A percentile compares a stretch with the other conserved stretches of the same genome.
Conservation (phyloP, 352 stramenopile species). For the Phytophthora sp. region DNA sequence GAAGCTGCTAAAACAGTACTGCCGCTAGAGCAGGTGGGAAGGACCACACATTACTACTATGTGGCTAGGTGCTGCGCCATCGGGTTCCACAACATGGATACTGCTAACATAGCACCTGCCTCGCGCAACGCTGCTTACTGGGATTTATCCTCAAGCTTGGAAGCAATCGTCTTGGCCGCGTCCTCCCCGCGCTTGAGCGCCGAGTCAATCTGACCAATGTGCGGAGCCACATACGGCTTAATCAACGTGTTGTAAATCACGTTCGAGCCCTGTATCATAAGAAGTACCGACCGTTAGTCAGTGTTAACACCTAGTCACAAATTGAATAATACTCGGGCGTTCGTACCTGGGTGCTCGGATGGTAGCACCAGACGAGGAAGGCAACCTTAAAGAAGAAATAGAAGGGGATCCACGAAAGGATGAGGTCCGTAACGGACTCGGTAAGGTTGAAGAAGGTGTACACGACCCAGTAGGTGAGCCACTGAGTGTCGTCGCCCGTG, state of each 20-base stretch:
- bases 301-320: background rate
- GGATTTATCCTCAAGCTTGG: conserved; percentile 57
- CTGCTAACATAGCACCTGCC: background rate
- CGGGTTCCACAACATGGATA: background rate
- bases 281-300: conserved; percentile 17
- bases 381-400: conserved; percentile 90
- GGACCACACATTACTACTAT: conserved; percentile 30
- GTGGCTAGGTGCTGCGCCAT: background rate
- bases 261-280: conserved; percentile 63
- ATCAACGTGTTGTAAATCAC: conserved; percentile 87
- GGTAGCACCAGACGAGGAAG: conserved; percentile 89
- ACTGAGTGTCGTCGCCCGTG: conserved; percentile 86
- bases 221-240: conserved; percentile 82
- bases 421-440: conserved; percentile 86
- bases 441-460: conserved; percentile 97
- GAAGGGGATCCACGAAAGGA: conserved; percentile 86
- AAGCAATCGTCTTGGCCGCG: conserved; percentile 52
- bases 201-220: conserved; percentile 72
- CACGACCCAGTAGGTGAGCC: conserved; percentile 94
- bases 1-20: conserved; percentile 18
- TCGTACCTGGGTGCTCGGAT: conserved; percentile 69
- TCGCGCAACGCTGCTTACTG: conserved; percentile 25
- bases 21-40: conserved; percentile 17
- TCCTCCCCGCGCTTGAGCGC: conserved; percentile 64
- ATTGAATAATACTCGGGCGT: background rate